These are phyloP conservation scores for Mimosa bimucronata DNA, from an alignment of 306 rosid species.

Conservation along the genomic window DNA sequence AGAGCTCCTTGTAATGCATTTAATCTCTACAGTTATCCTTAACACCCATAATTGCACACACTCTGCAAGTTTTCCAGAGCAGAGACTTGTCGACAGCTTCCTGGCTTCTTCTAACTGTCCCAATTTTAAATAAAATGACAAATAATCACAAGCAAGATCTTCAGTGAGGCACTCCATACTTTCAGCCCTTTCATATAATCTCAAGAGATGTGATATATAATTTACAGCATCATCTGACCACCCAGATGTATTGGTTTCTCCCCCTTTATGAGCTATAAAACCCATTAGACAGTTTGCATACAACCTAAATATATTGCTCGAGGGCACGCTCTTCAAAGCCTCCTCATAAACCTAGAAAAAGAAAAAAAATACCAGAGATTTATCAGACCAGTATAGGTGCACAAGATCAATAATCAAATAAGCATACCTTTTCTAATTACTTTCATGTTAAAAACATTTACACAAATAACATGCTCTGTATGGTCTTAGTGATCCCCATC, in stretches of 20 bases:
- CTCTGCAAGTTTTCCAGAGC: slow-evolving; percentile 58
- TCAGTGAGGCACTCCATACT: slow-evolving; percentile 62
- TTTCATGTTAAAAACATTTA: slow-evolving; percentile 17
- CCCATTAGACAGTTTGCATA: slow-evolving; percentile 61
- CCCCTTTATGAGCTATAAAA: slow-evolving; percentile 49
- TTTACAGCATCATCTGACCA: slow-evolving; percentile 37
- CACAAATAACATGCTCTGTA: slow-evolving; percentile 16
- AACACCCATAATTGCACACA: slow-evolving; percentile 62
- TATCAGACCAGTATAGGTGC: slow-evolving; percentile 32
- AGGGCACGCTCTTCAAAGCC: slow-evolving; percentile 66
- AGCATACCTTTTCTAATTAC: slow-evolving; percentile 15
- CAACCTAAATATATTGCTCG: slow-evolving; percentile 53
- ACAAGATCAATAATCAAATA: slow-evolving; percentile 10
- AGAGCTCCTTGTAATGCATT: slow-evolving; percentile 48
- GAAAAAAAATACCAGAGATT: slow-evolving; percentile 33
- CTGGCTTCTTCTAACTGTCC: slow-evolving; percentile 70
- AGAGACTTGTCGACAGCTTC: slow-evolving; percentile 65
- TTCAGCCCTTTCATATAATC: slow-evolving; percentile 77
- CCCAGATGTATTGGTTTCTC: slow-evolving; percentile 40
- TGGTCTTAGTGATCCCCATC: slow-evolving; percentile 16
- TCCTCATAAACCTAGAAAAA: slow-evolving; percentile 79
- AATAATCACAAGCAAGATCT: slow-evolving; percentile 66
- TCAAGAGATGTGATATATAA: slow-evolving; percentile 51
- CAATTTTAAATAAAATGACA: slow-evolving; percentile 66
- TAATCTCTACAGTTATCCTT: slow-evolving; percentile 65